Evolutionary conservation across 305 asterid species (phyloP).

Genomic region (Solanum chacoense): DNA sequence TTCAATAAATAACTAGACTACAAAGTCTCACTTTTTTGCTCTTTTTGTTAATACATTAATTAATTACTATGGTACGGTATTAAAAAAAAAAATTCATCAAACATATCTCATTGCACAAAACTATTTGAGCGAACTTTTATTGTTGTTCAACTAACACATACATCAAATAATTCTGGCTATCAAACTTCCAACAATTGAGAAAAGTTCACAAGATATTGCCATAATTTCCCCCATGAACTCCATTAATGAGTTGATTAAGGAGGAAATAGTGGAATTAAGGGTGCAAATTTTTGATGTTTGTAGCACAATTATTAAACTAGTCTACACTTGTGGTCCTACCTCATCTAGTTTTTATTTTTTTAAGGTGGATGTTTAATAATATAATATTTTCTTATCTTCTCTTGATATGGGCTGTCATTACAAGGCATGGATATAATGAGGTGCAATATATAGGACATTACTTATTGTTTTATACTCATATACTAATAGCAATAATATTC

Average conservation of each 20-base stretch:
- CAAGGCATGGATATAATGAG: background rate
- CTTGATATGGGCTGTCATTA: conserved; percentile 1
- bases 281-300: background rate
- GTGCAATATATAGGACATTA: background rate
- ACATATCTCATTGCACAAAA: background rate
- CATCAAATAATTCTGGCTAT: background rate
- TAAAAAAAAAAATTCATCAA: background rate
- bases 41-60: background rate
- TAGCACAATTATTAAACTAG: background rate
- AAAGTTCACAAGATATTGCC: background rate
- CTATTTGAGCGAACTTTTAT: background rate
- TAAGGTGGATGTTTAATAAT: background rate
- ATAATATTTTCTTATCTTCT: background rate
- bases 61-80: background rate
- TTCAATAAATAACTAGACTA: background rate
- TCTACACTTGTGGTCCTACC: background rate
- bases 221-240: background rate
- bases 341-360: background rate
- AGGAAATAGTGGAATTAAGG: background rate
- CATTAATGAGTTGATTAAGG: background rate
- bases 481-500: background rate
- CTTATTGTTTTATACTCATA: background rate
- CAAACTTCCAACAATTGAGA: no score
- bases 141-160: background rate
- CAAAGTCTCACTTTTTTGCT: background rate